Evolutionary conservation across 1,284 basidiomycete species (phyloP).

Genomic region (Sparassis latifolia): DNA sequence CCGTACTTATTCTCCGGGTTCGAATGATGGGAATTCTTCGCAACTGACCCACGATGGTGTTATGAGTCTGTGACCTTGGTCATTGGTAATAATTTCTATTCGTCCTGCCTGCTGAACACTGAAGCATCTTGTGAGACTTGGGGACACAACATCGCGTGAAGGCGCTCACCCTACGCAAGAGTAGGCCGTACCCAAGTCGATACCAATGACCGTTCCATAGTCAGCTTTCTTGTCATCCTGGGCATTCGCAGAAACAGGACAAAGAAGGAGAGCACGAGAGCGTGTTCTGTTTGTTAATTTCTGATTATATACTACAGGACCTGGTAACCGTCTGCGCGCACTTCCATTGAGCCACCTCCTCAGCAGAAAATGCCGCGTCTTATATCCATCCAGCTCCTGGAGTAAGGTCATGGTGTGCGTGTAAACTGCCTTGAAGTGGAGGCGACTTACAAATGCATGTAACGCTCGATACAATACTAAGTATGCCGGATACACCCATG

Average conservation of each 20-base stretch:
- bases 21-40: slow-evolving; percentile 74
- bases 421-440: too few species aligned
- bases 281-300: too few species aligned
- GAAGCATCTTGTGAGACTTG: slow-evolving; percentile 1
- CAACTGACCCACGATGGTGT: slow-evolving; percentile 93
- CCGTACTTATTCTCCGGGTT: slow-evolving; percentile 84
- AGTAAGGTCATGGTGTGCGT: too few species aligned
- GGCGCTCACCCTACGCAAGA: slow-evolving; percentile 67
- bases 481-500: too few species aligned
- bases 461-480: too few species aligned
- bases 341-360: too few species aligned
- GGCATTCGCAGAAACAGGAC: slow-evolving; percentile 42
- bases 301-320: too few species aligned
- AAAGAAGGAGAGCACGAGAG: slow-evolving; percentile 39
- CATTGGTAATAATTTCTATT: slow-evolving; percentile 96
- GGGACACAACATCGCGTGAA: not conserved
- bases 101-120: slow-evolving; percentile 91
- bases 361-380: too few species aligned
- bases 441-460: too few species aligned
- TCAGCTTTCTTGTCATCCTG: slow-evolving; percentile 58
- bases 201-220: slow-evolving; percentile 94
- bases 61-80: slow-evolving; percentile 90
- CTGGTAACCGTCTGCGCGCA: too few species aligned
- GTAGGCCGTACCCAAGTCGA: slow-evolving; percentile 81
- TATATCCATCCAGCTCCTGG: too few species aligned